Percentiles rank a stretch among this genome's conserved stretches.
phyloP scores from a whole-genome alignment of 2,329 filamentous ascomycete species.

The Lachnellula hyalina region DNA sequence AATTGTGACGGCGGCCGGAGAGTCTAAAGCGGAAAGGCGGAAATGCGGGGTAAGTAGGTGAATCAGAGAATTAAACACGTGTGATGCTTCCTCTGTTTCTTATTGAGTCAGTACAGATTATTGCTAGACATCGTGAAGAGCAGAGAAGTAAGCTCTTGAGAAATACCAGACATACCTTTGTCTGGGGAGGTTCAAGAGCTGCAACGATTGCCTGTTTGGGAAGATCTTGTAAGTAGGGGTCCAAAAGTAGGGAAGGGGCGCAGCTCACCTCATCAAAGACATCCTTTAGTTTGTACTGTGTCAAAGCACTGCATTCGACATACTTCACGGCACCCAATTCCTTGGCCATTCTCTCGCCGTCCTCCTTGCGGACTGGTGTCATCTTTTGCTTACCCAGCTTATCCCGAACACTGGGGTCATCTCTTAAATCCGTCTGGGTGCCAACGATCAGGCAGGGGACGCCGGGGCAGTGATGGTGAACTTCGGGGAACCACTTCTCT shows the following conservation, averaged over 20 bases:
- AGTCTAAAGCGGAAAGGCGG: too few species aligned
- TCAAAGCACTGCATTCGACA: slow-evolving; percentile 95
- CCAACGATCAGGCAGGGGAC: slow-evolving; percentile 97
- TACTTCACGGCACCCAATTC: slow-evolving; percentile 98
- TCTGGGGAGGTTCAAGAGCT: slow-evolving; percentile 73
- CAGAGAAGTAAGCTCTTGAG: too few species aligned
- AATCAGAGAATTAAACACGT: too few species aligned
- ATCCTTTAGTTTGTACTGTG: slow-evolving; percentile 97
- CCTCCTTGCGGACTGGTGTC: slow-evolving; percentile 84
- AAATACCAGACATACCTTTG: too few species aligned
- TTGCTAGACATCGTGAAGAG: too few species aligned
- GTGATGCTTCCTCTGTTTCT: too few species aligned
- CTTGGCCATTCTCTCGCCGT: slow-evolving; percentile 94
- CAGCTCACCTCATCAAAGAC: slow-evolving; percentile 93
- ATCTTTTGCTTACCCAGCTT: slow-evolving; percentile 97
- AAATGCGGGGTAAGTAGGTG: too few species aligned
- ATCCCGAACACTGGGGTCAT: slow-evolving; percentile 79
- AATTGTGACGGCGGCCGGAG: too few species aligned
- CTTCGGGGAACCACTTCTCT: slow-evolving; percentile 98
- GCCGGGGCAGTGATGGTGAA: slow-evolving; percentile 96
- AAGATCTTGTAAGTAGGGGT: slow-evolving; percentile 16
- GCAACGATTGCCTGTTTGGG: slow-evolving; percentile 81
- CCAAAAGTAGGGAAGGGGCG: slow-evolving; percentile 1
- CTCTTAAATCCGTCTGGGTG: slow-evolving; percentile 92
- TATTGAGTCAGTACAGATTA: too few species aligned